Evolutionary conservation across 2,329 filamentous ascomycete genomes (phyloP).

Genomic region (Myriangium duriaei): DNA sequence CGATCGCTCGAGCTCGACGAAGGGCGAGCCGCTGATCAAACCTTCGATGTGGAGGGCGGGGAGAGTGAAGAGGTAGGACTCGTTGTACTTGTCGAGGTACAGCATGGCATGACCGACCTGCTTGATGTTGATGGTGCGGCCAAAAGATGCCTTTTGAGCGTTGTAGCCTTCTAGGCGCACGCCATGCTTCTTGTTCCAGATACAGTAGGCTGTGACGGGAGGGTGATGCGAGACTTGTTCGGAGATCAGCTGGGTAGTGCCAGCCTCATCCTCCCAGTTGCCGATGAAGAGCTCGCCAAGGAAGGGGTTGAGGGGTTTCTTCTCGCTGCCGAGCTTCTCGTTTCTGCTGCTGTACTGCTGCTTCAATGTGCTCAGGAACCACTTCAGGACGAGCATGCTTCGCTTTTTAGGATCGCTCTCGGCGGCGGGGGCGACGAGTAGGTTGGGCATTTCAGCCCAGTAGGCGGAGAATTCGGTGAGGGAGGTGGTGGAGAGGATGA

Average conservation of each 20-base stretch:
- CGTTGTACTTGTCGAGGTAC: conserved; percentile 53
- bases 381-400: conserved; percentile 79
- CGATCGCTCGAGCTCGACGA: conserved; percentile 76
- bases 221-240: conserved; percentile 91
- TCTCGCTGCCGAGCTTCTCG: conserved; percentile 78
- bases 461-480: conserved; percentile 45
- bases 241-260: conserved; percentile 74
- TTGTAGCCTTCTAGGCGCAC: conserved; percentile 74
- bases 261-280: conserved; percentile 71
- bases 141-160: conserved; percentile 90
- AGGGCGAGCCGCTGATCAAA: conserved; percentile 72
- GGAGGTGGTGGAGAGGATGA: conserved; percentile 42
- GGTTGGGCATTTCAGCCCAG: conserved; percentile 43
- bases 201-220: conserved; percentile 86
- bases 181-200: conserved; percentile 74
- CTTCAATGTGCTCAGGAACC: conserved; percentile 89
- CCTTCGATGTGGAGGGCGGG: conserved; percentile 89
- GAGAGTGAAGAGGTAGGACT: conserved; percentile 82
- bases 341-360: conserved; percentile 66
- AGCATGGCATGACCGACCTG: conserved; percentile 64
- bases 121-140: conserved; percentile 85
- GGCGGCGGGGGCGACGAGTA: conserved; percentile 70
- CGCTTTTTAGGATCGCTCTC: conserved; percentile 73
- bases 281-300: conserved; percentile 89
- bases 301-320: conserved; percentile 96